Conservation (phyloP, 2,329 filamentous ascomycete genomes). For the Rugonectria rugulosa region DNA sequence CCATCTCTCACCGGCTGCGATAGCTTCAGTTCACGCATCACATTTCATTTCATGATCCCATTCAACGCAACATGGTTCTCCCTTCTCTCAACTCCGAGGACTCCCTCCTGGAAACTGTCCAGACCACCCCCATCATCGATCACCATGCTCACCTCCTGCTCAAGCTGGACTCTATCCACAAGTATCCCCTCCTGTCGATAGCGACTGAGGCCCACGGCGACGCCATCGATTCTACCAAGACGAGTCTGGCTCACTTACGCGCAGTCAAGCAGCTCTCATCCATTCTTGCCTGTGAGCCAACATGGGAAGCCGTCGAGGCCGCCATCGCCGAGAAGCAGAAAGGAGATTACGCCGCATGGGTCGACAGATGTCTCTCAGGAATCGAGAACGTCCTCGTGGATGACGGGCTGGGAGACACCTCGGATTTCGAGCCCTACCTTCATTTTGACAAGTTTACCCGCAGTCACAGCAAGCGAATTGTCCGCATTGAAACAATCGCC, state of each 20-base stretch:
- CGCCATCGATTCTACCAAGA: conserved; percentile 68
- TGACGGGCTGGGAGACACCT: conserved; percentile 69
- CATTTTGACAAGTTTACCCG: conserved; percentile 73
- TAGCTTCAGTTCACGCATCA: too few species aligned
- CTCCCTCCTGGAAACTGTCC: conserved; percentile 50
- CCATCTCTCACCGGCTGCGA: too few species aligned
- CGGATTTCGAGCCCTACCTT: conserved; percentile 63
- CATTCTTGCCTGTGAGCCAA: conserved; percentile 69
- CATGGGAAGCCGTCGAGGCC: conserved; percentile 63
- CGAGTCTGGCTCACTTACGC: conserved; percentile 73
- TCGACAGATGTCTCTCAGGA: conserved; percentile 71
- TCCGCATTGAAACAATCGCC: conserved; percentile 79
- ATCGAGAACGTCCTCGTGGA: conserved; percentile 81
- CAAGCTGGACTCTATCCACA: conserved; percentile 54
- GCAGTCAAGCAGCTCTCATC: conserved; percentile 72
- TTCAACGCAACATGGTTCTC: conserved; percentile 23
- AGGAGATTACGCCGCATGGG: conserved; percentile 63
- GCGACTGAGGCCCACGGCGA: conserved; percentile 76
- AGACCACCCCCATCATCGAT: conserved; percentile 71
- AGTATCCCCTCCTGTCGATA: conserved; percentile 64
- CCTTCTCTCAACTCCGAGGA: conserved; percentile 29
- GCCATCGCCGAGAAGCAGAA: conserved; percentile 52
- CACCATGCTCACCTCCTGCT: conserved; percentile 77
- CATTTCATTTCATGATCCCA: background rate
- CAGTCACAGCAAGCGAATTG: conserved; percentile 73